These are phyloP conservation scores for Lodderomyces oxycetoniae DNA, from an alignment of 1,139 yeast genomes.

Conservation along the genomic window DNA sequence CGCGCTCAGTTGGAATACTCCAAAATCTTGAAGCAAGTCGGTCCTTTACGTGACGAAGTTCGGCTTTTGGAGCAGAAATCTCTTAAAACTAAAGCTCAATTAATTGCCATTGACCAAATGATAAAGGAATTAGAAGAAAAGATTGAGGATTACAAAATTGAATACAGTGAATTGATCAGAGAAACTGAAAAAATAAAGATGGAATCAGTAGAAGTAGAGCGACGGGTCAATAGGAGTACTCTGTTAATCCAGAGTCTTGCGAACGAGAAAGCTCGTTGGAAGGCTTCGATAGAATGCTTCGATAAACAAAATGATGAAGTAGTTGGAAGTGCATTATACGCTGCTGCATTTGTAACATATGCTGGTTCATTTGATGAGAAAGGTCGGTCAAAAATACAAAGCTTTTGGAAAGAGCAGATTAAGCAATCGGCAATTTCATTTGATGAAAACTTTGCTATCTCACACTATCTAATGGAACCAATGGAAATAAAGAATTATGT, in stretches of 20 bases:
- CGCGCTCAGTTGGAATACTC: slow-evolving; percentile 77
- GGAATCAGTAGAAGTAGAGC: slow-evolving; percentile 62
- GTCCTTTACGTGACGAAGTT: slow-evolving; percentile 73
- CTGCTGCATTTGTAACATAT: slow-evolving; percentile 60
- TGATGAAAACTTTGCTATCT: slow-evolving; percentile 31
- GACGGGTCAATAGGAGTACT: slow-evolving; percentile 60
- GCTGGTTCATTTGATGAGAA: slow-evolving; percentile 58
- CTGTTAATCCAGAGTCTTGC: slow-evolving; percentile 59
- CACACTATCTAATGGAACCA: slow-evolving; percentile 35
- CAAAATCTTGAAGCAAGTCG: slow-evolving; percentile 61
- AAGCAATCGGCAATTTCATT: slow-evolving; percentile 33
- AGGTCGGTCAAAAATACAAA: slow-evolving; percentile 35
- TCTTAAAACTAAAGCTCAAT: slow-evolving; percentile 56
- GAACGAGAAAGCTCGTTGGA: slow-evolving; percentile 77
- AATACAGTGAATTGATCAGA: slow-evolving; percentile 69
- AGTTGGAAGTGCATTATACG: slow-evolving; percentile 62
- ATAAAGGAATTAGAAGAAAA: slow-evolving; percentile 66
- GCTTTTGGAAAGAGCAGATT: slow-evolving; percentile 42
- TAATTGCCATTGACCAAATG: slow-evolving; percentile 80
- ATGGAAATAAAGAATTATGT: slow-evolving; percentile 49
- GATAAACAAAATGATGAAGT: slow-evolving; percentile 41
- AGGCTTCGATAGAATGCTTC: slow-evolving; percentile 49
- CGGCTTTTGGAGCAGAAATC: slow-evolving; percentile 54
- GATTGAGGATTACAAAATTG: slow-evolving; percentile 62
- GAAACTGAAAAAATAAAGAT: slow-evolving; percentile 71